Percentiles rank a stretch among this genome's conserved stretches.
phyloP scores from a whole-genome alignment of 2,329 filamentous ascomycete species.

The Emmonsiellopsis sp. region DNA sequence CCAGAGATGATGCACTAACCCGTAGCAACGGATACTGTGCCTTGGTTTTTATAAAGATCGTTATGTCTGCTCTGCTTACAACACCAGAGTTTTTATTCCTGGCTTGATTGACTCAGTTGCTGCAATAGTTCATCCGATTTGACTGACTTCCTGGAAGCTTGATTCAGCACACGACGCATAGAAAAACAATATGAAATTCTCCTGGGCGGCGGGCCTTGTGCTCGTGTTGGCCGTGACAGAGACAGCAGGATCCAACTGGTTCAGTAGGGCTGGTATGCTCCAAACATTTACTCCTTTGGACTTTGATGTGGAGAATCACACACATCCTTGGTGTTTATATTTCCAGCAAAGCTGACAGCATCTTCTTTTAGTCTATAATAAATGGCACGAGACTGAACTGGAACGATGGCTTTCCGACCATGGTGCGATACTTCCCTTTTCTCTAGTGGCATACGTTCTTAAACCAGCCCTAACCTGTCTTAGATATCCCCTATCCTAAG shows the following conservation, averaged over 20 bases:
- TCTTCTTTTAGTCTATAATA: conserved; percentile 70
- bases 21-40: neutral
- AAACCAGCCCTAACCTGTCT: neutral
- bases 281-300: conserved; percentile 5
- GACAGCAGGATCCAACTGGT: conserved; percentile 66
- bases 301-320: neutral
- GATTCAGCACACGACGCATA: neutral
- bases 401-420: conserved; percentile 94
- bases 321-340: neutral
- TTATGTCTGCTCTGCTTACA: neutral
- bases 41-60: neutral
- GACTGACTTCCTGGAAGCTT: neutral
- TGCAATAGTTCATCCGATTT: neutral
- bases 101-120: neutral
- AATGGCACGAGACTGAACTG: conserved; percentile 96
- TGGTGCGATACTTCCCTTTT: conserved; percentile 24
- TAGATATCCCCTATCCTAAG: conserved; percentile 74
- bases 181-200: conserved; percentile 62
- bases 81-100: neutral
- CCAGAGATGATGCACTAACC: neutral
- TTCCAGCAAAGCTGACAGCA: conserved; percentile 5
- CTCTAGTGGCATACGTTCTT: neutral
- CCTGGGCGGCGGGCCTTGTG: conserved; percentile 57
- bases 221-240: conserved; percentile 60
- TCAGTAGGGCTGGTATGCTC: conserved; percentile 69